Base-by-base conservation (phyloP, 106 monocot species). In the Dioscorea alata region DNA sequence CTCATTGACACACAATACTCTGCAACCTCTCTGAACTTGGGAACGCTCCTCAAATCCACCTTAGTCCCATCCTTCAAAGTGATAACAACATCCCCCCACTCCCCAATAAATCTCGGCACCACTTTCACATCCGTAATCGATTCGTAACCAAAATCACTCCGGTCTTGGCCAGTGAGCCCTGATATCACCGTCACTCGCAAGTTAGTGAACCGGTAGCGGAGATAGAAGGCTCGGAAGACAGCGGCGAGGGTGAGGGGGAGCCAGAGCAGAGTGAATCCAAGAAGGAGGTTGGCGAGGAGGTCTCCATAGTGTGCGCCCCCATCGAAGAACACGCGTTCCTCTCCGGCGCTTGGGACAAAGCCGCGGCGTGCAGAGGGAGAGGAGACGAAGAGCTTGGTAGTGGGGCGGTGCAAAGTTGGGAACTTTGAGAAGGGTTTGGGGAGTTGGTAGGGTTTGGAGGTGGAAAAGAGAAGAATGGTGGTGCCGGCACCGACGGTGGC, bases 301-400 rank as follows among this genome's bases (percentile, higher is more conserved):
- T 90, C 89, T 0, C 89, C 85, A 74, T 85, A 90, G 85, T 90
- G 89, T 18, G 85, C 83, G 25, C 89, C 89, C 9, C 89, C 89
- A 58, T 90, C 89, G 85, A 90, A 90, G 80, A 83, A 90, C 31
- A 90, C 66, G 33, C 61, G 49, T 70, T 90, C 89, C 21, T 71
- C 61, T 9, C 57, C 74, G 2, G 53, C 49, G 22, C 56, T 23
- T 24, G 56, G 22, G 33, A 63, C 10, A 19, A 59, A 62, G 63
- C 60, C 6, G 9, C 70, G 14, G 12, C 70, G 14, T 25, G 71
- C 49, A 57, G 52, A 48, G 19, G 76, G 32, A 12, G 71, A 68
- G 31, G 61, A 60, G 60, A 67, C 51, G 50, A 54, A 61, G 61
- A 54, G 63, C 2, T 22, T 49, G 60, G 65, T 59, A 49, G 59